phyloP scores from a whole-genome alignment of 257 asterid species.

The Voacanga thouarsii region DNA sequence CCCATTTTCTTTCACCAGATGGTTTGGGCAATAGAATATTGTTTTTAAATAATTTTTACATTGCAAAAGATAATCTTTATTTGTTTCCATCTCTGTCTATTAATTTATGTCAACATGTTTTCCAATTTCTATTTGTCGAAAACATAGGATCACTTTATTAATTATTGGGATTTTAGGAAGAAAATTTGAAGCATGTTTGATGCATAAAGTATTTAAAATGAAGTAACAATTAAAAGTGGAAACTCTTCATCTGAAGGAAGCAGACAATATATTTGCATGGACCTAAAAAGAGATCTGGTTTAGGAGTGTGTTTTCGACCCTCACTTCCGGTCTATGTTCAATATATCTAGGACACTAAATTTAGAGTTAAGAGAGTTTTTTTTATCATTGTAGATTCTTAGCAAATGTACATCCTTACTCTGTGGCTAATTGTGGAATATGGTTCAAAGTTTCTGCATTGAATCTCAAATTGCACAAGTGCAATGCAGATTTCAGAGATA shows the following conservation, averaged over 20 bases:
- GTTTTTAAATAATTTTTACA: neutral
- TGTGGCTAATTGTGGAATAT: neutral
- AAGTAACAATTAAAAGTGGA: neutral
- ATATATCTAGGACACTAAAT: neutral
- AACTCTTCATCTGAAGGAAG: neutral
- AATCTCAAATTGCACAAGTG: slow-evolving; percentile 27
- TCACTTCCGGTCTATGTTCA: neutral
- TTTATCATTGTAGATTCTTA: neutral
- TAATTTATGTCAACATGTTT: neutral
- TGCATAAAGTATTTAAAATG: neutral
- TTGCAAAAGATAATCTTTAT: neutral
- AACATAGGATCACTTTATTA: neutral
- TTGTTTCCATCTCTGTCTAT: neutral
- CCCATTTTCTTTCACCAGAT: neutral
- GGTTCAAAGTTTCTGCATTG: neutral
- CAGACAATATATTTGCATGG: neutral
- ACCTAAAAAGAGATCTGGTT: neutral
- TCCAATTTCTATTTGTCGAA: neutral
- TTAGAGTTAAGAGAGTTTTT: neutral
- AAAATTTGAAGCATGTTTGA: neutral
- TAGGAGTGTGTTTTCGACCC: neutral
- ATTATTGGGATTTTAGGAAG: neutral
- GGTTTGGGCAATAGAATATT: neutral
- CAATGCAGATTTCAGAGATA: slow-evolving; percentile 78
- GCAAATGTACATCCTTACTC: neutral